Percentiles rank a stretch among this genome's conserved stretches.
Conservation (phyloP, 2,329 filamentous ascomycete genomes). For the Pseudocercospora eumusae region DNA sequence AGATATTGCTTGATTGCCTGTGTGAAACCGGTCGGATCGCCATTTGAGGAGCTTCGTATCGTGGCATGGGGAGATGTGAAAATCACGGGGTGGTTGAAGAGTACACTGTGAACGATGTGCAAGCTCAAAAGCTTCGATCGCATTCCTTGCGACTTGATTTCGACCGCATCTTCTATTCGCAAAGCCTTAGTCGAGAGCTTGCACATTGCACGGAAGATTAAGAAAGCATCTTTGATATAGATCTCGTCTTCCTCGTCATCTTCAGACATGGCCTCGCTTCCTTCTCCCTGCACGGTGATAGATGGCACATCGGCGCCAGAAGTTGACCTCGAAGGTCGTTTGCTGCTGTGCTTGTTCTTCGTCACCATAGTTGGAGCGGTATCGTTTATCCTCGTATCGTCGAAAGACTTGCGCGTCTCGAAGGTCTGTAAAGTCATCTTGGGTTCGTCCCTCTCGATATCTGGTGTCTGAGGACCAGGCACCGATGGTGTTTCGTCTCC, state of each 20-base stretch:
- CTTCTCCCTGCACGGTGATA: slow-evolving; percentile 39
- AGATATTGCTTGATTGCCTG: slow-evolving; percentile 97
- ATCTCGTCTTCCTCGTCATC: slow-evolving; percentile 89
- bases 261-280: slow-evolving; percentile 57
- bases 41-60: slow-evolving; percentile 86
- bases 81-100: slow-evolving; percentile 89
- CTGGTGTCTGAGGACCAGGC: slow-evolving; percentile 45
- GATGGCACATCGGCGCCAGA: slow-evolving; percentile 49
- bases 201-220: slow-evolving; percentile 96
- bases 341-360: slow-evolving; percentile 50
- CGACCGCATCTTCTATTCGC: slow-evolving; percentile 85
- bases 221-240: slow-evolving; percentile 93
- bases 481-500: slow-evolving; percentile 34
- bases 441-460: slow-evolving; percentile 49
- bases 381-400: slow-evolving; percentile 66
- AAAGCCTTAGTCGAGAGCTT: slow-evolving; percentile 93
- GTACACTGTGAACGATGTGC: slow-evolving; percentile 89
- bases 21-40: slow-evolving; percentile 84
- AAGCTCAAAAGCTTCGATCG: slow-evolving; percentile 93
- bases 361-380: slow-evolving; percentile 69
- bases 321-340: slow-evolving; percentile 41
- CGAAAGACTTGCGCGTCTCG: slow-evolving; percentile 66
- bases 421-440: slow-evolving; percentile 70
- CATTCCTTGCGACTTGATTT: slow-evolving; percentile 93
- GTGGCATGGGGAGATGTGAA: slow-evolving; percentile 91